phyloP scores from a whole-genome alignment of 257 asterid genomes.

The Nicotiana sylvestris region DNA sequence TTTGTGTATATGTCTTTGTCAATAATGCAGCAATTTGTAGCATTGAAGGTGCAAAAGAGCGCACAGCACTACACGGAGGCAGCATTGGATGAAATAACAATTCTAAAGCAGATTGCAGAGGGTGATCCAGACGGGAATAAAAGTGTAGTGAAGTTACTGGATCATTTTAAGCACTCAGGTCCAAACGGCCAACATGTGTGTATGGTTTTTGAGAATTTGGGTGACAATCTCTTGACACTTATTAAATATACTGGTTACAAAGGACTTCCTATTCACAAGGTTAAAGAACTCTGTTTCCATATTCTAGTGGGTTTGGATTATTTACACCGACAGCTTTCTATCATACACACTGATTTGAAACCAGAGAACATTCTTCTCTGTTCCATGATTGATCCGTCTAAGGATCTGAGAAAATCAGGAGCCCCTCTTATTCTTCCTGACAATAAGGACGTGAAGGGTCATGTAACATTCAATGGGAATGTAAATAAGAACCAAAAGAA shows the following conservation, averaged over 20 bases:
- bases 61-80: constrained; percentile 94
- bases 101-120: constrained; percentile 76
- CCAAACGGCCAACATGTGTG: constrained; percentile 93
- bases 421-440: constrained; percentile 51
- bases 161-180: constrained; percentile 91
- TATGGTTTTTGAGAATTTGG: constrained; percentile 90
- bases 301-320: constrained; percentile 83
- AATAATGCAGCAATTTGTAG: constrained; percentile 42
- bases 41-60: constrained; percentile 87
- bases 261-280: constrained; percentile 77
- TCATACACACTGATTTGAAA: constrained; percentile 94
- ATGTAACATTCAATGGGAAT: constrained; percentile 41
- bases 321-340: constrained; percentile 80
- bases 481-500: constrained; percentile 79
- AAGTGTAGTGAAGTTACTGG: constrained; percentile 87
- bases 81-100: constrained; percentile 87
- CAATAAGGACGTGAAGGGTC: constrained; percentile 50
- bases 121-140: constrained; percentile 77
- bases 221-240: constrained; percentile 81
- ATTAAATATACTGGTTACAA: constrained; percentile 73
- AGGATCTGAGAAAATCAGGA: constrained; percentile 70
- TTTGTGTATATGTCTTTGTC: background rate
- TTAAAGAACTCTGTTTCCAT: constrained; percentile 78
- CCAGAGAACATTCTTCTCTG: constrained; percentile 82
- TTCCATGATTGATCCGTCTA: constrained; percentile 68